These are phyloP conservation scores for Boletellus ananas DNA, from an alignment of 768 basidiomycete species.

Conservation along the genomic window DNA sequence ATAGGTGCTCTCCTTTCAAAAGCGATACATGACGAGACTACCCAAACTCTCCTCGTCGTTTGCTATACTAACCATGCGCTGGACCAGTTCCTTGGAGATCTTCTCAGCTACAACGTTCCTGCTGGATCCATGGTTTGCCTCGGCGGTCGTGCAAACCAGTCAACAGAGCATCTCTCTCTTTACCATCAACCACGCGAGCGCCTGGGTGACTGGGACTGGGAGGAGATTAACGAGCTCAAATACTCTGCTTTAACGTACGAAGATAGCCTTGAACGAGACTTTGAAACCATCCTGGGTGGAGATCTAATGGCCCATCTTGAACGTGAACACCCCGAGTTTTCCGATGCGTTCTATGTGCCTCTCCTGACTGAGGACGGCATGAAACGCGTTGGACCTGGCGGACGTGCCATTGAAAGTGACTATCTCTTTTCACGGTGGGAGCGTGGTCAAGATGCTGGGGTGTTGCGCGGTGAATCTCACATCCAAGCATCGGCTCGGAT, in stretches of 20 bases:
- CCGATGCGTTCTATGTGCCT: slow-evolving; percentile 43
- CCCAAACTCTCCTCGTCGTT: slow-evolving; percentile 54
- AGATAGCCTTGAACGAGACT: too few relatives aligned
- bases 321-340: slow-evolving; percentile 42
- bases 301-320: too few relatives aligned
- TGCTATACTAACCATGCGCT: slow-evolving; percentile 74
- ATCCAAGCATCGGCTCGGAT: slow-evolving; percentile 29
- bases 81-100: slow-evolving; percentile 61
- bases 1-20: slow-evolving; percentile 65
- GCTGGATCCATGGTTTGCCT: slow-evolving; percentile 49
- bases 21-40: slow-evolving; percentile 44
- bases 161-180: slow-evolving; percentile 45
- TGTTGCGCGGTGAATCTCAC: slow-evolving; percentile 30
- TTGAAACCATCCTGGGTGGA: too few relatives aligned
- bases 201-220: too few relatives aligned
- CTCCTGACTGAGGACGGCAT: slow-evolving; percentile 38
- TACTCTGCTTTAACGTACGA: too few relatives aligned
- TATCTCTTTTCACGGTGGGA: slow-evolving; percentile 52
- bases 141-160: slow-evolving; percentile 47
- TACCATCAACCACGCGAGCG: slow-evolving; percentile 11
- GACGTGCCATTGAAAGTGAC: slow-evolving; percentile 33
- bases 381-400: slow-evolving; percentile 42
- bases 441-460: slow-evolving; percentile 40
- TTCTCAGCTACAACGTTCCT: slow-evolving; percentile 57
- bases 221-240: too few relatives aligned